Percentiles rank a stretch among this genome's conserved stretches.
These are phyloP conservation scores for Fusarium praegraminearum DNA, from an alignment of 2,329 filamentous ascomycete species.

Conservation along the genomic window DNA sequence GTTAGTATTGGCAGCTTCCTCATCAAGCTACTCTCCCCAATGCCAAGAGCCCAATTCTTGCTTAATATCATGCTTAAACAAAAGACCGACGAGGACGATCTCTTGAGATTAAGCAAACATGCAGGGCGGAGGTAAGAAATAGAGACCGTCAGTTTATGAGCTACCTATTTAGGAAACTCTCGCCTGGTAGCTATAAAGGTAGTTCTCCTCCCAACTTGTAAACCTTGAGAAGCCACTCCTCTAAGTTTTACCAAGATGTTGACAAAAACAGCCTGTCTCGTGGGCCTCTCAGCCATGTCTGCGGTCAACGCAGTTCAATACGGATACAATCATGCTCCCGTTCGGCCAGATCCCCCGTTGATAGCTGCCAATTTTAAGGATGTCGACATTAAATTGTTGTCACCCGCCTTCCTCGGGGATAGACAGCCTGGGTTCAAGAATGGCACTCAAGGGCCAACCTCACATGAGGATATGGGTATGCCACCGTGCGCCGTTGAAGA, in stretches of 20 bases:
- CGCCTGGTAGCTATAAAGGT: slow-evolving; percentile 15
- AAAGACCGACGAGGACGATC: slow-evolving; percentile 3
- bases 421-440: slow-evolving; percentile 25
- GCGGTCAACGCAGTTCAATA: slow-evolving; percentile 25
- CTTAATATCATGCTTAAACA: slow-evolving; percentile 24
- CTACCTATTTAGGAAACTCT: slow-evolving; percentile 8
- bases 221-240: background rate
- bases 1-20: slow-evolving; percentile 29
- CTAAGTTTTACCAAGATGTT: slow-evolving; percentile 1
- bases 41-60: slow-evolving; percentile 29
- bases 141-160: slow-evolving; percentile 7
- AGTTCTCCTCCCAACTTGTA: background rate
- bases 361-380: slow-evolving; percentile 37
- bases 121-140: slow-evolving; percentile 26
- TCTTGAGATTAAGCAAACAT: background rate
- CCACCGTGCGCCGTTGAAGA: no score
- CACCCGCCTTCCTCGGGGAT: slow-evolving; percentile 16
- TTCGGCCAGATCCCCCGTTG: slow-evolving; percentile 8
- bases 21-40: slow-evolving; percentile 25
- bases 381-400: slow-evolving; percentile 26
- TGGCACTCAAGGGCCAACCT: slow-evolving; percentile 36
- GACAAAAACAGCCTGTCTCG: background rate
- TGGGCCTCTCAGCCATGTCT: slow-evolving; percentile 18
- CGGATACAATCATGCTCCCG: slow-evolving; percentile 30
- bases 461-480: slow-evolving; percentile 31